Conservation (phyloP, 2,329 filamentous ascomycete species). For the Didymella pomorum region DNA sequence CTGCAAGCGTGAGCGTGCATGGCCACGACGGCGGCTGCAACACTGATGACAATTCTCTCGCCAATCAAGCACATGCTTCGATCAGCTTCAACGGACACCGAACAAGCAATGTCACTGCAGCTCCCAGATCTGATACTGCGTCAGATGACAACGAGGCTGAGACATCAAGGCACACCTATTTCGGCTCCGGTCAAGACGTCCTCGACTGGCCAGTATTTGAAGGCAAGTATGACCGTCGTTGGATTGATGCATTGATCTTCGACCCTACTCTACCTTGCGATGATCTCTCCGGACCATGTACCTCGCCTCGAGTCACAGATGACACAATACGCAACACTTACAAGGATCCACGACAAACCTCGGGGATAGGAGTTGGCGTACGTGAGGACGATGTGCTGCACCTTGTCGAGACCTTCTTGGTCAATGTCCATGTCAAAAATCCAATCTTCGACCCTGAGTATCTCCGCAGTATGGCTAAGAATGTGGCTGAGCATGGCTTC, state of each 20-base stretch:
- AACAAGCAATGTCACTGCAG: not conserved
- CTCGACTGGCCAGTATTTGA: slow-evolving; percentile 44
- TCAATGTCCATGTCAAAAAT: slow-evolving; percentile 48
- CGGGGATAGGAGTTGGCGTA: slow-evolving; percentile 22
- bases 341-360: slow-evolving; percentile 5
- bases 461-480: slow-evolving; percentile 30
- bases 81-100: not conserved
- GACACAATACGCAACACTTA: slow-evolving; percentile 9
- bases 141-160: not conserved
- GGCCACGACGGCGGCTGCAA: no score
- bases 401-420: slow-evolving; percentile 40
- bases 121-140: not conserved
- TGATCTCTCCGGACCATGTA: slow-evolving; percentile 1
- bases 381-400: slow-evolving; percentile 39
- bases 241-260: slow-evolving; percentile 26
- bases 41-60: not conserved
- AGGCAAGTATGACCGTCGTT: slow-evolving; percentile 27
- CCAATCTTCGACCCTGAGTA: slow-evolving; percentile 42
- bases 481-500: slow-evolving; percentile 36
- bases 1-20: not conserved
- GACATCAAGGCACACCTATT: not conserved
- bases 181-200: slow-evolving; percentile 31
- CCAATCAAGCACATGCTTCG: not conserved
- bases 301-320: slow-evolving; percentile 12
- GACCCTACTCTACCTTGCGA: slow-evolving; percentile 16